Base-by-base conservation (phyloP, 331 rosid genomes). In the Cydonia oblonga region DNA sequence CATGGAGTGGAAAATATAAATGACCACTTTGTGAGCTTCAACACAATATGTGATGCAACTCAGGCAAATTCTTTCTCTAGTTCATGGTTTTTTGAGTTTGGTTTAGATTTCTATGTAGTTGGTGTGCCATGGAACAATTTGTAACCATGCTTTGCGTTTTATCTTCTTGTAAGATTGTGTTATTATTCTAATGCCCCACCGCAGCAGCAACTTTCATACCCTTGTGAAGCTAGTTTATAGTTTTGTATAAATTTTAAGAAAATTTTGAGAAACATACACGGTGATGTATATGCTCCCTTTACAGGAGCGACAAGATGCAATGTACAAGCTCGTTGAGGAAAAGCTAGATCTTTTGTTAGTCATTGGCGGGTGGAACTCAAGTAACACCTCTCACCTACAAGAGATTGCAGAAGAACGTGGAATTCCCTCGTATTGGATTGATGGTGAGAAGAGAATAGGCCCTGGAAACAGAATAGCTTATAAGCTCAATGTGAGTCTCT, bases 221-320 rank as follows among this genome's bases (percentile, higher is more conserved):
- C 62, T 57, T 57, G 62, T 0, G 29, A 23, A 52, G 23, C 52
- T n/a, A n/a, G n/a, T n/a, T n/a, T n/a, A n/a, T n/a, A n/a, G n/a
- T n/a, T n/a, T n/a, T n/a, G n/a, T n/a, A n/a, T n/a, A n/a, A n/a
- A n/a, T n/a, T n/a, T n/a, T n/a, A n/a, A n/a, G n/a, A n/a, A n/a
- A n/a, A n/a, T n/a, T n/a, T n/a, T n/a, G n/a, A n/a, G n/a, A n/a
- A n/a, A n/a, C n/a, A n/a, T n/a, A n/a, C n/a, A n/a, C n/a, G n/a
- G n/a, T n/a, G n/a, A n/a, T n/a, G n/a, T n/a, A n/a, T n/a, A n/a
- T n/a, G n/a, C n/a, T n/a, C n/a, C n/a, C n/a, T 63, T 73, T 77
- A 70, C 86, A 95, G 98, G 98, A 95, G 86, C 86, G 98, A 52
- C 98, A 95, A 88, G 97, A 95, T 81, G 98, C 98, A n/a, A 95